phyloP scores from a whole-genome alignment of 2,329 filamentous ascomycete genomes.

The Talaromyces funiculosus region DNA sequence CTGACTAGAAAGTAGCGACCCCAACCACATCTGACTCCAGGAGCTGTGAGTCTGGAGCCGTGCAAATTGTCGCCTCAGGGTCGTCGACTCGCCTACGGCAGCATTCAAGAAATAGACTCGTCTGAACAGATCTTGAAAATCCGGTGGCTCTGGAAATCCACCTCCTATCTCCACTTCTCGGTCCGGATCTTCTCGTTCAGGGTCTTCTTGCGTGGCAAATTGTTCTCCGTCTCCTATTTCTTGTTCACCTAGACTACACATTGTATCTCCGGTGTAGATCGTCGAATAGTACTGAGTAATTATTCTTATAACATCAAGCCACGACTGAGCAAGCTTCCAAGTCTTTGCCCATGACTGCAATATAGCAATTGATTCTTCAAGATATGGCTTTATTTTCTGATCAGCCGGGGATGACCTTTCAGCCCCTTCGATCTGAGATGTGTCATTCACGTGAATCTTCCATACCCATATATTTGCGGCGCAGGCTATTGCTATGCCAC shows the following conservation, averaged over 20 bases:
- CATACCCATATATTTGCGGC: slow-evolving; percentile 3
- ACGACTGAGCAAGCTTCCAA: not conserved
- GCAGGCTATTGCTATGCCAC: not conserved
- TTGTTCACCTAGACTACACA: not conserved
- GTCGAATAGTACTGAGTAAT: not conserved
- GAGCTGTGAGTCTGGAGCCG: not conserved
- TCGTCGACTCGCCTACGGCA: not conserved
- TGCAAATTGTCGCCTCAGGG: not conserved
- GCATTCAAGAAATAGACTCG: slow-evolving; percentile 1
- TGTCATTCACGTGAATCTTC: not conserved
- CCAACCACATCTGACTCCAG: not conserved
- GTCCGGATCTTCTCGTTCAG: not conserved
- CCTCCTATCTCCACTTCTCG: not conserved
- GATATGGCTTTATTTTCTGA: not conserved
- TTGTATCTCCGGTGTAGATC: not conserved
- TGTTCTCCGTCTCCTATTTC: not conserved
- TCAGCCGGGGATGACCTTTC: not conserved
- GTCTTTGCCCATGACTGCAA: not conserved
- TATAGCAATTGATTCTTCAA: not conserved
- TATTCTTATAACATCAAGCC: not conserved
- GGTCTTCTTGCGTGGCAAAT: not conserved
- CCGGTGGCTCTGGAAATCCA: not conserved
- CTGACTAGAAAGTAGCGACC: not conserved
- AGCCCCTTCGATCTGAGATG: not conserved
- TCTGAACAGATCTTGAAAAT: not conserved